Evolutionary conservation across 2,329 filamentous ascomycete genomes (phyloP), one percentile per base, ranked within the genome.

Genomic region (Penicillium sp.): DNA sequence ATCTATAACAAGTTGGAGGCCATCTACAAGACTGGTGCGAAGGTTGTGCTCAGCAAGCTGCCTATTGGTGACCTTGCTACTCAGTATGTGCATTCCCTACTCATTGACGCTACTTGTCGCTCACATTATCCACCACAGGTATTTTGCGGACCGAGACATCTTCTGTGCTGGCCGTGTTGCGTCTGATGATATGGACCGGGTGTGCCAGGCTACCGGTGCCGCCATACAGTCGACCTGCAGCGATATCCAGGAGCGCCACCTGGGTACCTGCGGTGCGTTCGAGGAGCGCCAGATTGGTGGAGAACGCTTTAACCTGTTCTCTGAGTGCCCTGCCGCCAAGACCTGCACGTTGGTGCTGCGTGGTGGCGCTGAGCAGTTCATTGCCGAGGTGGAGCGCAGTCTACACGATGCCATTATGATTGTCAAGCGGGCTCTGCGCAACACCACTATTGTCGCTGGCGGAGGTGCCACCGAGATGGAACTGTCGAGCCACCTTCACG

Each of bases 321-420:
- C 94, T 68, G 87, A 91, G 59, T 98, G 93, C 75, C 87, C 91
- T 19, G 84, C 83, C 60, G 91, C 93, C 51, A 95, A 94, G 79
- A 97, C 93, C 1, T 98, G 93, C 77, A 98, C 93, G 7, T 76
- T 98, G 14, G 83, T 98, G 27, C 83, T 98, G 49, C 87, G 93
- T 62, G 93, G 93, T 60, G 93, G 93, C 52, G 93, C 93, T 23
- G 93, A 98, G 75, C 93, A 98, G 68, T 98, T 98, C 73, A 98
- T 98, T 58, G 93, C 93, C 43, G 93, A 98, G 69, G 93, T 96
- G 2, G 93, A 98, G 76, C 87, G 93, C 51, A 95, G 88, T 63
- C 79, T 98, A 53, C 93, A 98, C 76, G 93, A 98, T 62, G 93
- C 93, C 57, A 97, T 98, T 71, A 98, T 98, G 93, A 95, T 98